Base-by-base conservation (phyloP, 2,329 filamentous ascomycete species). In the Neurospora sp. region DNA sequence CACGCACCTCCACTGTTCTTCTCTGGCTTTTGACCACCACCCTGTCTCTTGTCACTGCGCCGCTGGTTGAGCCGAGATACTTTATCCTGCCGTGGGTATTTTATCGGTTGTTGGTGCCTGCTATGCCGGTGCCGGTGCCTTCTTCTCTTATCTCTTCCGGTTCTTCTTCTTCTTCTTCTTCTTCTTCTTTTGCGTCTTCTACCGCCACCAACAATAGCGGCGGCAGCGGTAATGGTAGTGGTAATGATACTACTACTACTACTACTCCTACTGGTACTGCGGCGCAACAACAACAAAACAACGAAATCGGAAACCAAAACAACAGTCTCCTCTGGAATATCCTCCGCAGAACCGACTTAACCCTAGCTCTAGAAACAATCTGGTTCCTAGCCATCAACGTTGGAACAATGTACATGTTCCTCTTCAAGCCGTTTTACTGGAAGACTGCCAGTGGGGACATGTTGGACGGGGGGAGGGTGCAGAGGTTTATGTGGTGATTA, bases 51-150 rank as follows among this genome's bases (percentile, higher is more conserved):
- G 82, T 97, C 69, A 96, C 93, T 0, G 94, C 96, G 0, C 94
- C 96, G 0, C 86, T 99, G 0, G 95, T 99, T 10, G 96, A 99
- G 79, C 96, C 96, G 15, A 88, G 96, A 15, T 99, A 99, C 80
- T 97, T 97, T 79, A 96, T 99, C 77, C 85, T 97, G 12, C 94
- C 95, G 0, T 99, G 93, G 93, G 87, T 97, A 8, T 89, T 97
- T 76, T 98, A 94, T 92, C 87, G 96, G 0, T 81, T 98, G 8
- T 86, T 96, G 76, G 81, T 96, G 0, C 92, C 92, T 0, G 79
- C 83, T 68, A 82, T 81, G 81, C 67, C 69, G 43, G 28, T 33
- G 28, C 28, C 28, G 28, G 28, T 33, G 28, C 28, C 28, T 33
- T 33, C 28, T 33, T 33, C 28, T 33, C 5, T 6, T 33, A 33